Conservation (phyloP, 2,329 filamentous ascomycete genomes). For the Penicillium sp. region DNA sequence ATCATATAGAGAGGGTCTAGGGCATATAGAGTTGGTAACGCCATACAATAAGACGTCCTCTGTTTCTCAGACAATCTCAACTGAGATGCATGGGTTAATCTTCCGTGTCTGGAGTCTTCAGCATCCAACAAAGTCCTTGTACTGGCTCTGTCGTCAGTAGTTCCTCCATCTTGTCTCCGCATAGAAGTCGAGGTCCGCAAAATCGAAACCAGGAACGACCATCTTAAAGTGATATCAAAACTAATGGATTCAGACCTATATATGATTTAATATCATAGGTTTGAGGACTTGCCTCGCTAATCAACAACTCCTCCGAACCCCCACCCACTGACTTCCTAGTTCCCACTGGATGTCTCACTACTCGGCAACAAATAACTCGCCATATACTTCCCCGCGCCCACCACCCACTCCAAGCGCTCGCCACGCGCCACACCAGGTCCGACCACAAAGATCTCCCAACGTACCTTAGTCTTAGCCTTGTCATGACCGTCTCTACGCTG, state of each 20-base stretch:
- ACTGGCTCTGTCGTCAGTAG: constrained; percentile 58
- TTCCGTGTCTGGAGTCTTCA: constrained; percentile 3
- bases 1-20: constrained; percentile 6
- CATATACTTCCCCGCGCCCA: constrained; percentile 70
- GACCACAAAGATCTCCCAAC: constrained; percentile 67
- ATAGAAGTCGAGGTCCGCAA: constrained; percentile 69
- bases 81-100: not conserved
- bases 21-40: constrained; percentile 12
- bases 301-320: not conserved
- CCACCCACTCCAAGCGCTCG: constrained; percentile 69
- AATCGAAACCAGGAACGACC: constrained; percentile 69
- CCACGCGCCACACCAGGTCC: constrained; percentile 60
- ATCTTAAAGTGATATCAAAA: not conserved
- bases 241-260: not conserved
- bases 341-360: not conserved
- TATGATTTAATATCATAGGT: too few species aligned
- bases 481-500: not conserved
- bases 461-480: constrained; percentile 42
- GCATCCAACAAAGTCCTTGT: constrained; percentile 50
- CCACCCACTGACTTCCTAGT: not conserved
- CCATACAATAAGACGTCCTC: not conserved
- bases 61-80: not conserved
- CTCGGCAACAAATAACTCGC: constrained; percentile 62
- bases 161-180: constrained; percentile 52
- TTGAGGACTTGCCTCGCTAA: not conserved